Percentiles rank a stretch among this genome's conserved stretches.
Conservation (phyloP, 2,329 filamentous ascomycete genomes). For the Trichoderma sp. region DNA sequence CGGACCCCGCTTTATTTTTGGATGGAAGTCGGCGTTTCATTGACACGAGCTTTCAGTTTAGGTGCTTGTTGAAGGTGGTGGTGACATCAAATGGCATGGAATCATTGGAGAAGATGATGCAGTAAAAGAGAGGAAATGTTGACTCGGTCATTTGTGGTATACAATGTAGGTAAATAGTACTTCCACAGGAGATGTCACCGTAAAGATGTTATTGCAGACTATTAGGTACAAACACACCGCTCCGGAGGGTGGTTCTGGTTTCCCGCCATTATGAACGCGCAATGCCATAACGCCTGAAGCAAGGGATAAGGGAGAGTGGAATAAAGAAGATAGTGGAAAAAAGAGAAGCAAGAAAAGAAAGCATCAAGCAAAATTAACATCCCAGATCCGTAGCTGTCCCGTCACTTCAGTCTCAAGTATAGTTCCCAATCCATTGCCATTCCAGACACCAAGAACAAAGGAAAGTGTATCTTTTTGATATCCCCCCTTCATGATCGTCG, state of each 20-base stretch:
- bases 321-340: too few species aligned
- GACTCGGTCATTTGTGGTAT: too few species aligned
- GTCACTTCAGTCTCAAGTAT: conserved; percentile 7
- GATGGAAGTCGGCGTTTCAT: background rate
- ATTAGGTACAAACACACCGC: conserved; percentile 5
- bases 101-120: background rate
- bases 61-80: too few species aligned
- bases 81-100: too few species aligned
- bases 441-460: conserved; percentile 1
- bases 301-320: background rate
- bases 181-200: background rate
- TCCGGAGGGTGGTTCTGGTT: background rate
- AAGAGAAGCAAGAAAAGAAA: background rate
- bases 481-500: conserved; percentile 12
- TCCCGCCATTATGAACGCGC: background rate
- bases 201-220: conserved; percentile 15
- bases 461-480: conserved; percentile 10
- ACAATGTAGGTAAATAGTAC: too few species aligned
- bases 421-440: conserved; percentile 1
- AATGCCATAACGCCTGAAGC: conserved; percentile 2
- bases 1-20: background rate
- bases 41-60: too few species aligned
- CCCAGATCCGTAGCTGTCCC: background rate
- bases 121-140: background rate
- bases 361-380: background rate